Evolutionary conservation across 2,329 filamentous ascomycete species (phyloP), one percentile per base, ranked within the genome.

Genomic region (Drechslerella coelobrocha): DNA sequence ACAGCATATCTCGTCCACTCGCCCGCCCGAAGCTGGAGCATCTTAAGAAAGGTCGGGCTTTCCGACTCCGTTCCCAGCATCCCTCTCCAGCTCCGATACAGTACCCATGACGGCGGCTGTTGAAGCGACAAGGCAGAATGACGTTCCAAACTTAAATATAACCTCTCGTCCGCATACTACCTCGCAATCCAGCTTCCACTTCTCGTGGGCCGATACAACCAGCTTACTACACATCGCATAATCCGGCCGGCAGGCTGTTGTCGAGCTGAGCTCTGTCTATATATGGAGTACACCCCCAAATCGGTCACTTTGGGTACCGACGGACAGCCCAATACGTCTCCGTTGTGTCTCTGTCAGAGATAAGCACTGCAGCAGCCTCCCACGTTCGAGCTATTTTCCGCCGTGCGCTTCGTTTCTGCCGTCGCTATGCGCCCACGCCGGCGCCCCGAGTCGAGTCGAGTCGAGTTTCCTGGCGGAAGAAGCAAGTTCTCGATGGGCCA

Each of bases 131-230:
- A 45, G 14, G 14, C 9, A 23, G 9, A 9, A 45, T 19, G 19
- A n/a, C 14, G 2, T 17, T 45, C 17, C 2, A 17, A 45, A 45
- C 41, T 45, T 23, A 45, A 45, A 45, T 45, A 45, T 45, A 45
- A 19, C 41, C 41, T 45, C 41, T 45, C 41, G 19, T 23, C 41
- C 41, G 41, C 17, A 45, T 59, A 59, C 59, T n/a, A 55, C 53
- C 41, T 71, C 66, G 29, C 66, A 54, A 63, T 63, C 66, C 53
- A 71, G 66, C 59, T 71, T 63, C 59, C 66, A 39, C 59, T 60
- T 63, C 47, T 34, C 37, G 43, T 21, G 45, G 34, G 26, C 24
- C 37, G 52, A 53, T 43, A 45, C 45, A 47, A 45, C 56, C 52
- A 24, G 43, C 57, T 41, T 53, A 52, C 50, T 27, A 45, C 56